Percentiles rank a stretch among this genome's conserved stretches.
phyloP scores from a whole-genome alignment of 164 flowering plant species.

The Vitis cinerea region DNA sequence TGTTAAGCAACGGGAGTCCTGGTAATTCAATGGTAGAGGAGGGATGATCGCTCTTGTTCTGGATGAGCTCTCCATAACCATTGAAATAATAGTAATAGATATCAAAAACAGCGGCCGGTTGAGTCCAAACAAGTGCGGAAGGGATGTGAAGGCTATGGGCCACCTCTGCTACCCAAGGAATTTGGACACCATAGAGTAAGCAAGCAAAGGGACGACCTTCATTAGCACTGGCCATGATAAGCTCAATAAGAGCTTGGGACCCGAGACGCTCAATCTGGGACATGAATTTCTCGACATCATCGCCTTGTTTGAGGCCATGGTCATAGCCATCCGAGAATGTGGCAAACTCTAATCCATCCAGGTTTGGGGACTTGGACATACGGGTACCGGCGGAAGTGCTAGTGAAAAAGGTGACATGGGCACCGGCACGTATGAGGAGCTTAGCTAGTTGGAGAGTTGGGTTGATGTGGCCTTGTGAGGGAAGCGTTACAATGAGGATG shows the following conservation, averaged over 20 bases:
- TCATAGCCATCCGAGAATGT: slow-evolving; percentile 14
- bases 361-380: background rate
- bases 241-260: background rate
- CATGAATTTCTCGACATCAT: background rate
- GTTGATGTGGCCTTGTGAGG: slow-evolving; percentile 26
- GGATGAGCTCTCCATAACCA: background rate
- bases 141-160: background rate
- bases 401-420: slow-evolving; percentile 14
- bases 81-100: slow-evolving; percentile 3
- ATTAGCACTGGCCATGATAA: background rate
- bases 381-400: slow-evolving; percentile 2
- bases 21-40: background rate
- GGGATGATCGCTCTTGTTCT: background rate
- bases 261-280: background rate
- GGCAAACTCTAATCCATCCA: background rate
- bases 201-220: background rate
- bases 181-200: background rate
- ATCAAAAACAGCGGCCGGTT: background rate
- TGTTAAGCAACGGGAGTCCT: slow-evolving; percentile 2
- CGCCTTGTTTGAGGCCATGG: background rate
- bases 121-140: background rate
- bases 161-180: slow-evolving; percentile 4
- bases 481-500: slow-evolving; percentile 17
- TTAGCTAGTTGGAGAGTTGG: slow-evolving; percentile 25
- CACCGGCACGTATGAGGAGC: slow-evolving; percentile 9